Conservation (phyloP, 495 filamentous ascomycete species). For the Margaritispora aquatica region DNA sequence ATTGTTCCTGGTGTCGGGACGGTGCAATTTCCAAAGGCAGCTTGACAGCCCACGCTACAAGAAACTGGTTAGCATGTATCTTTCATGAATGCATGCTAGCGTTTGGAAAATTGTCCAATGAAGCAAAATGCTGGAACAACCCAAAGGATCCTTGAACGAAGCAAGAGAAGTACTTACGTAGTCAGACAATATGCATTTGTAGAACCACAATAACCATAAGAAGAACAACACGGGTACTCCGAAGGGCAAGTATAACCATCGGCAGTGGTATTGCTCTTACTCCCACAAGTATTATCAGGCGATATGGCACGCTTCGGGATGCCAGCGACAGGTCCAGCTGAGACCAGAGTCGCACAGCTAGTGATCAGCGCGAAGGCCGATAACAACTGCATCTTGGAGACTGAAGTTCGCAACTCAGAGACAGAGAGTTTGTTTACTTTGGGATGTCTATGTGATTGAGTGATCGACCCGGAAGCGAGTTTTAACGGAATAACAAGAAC, state of each 20-base stretch:
- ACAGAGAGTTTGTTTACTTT: background rate
- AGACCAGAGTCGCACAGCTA: background rate
- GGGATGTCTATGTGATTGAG: background rate
- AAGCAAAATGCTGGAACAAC: too few species aligned
- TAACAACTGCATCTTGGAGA: conserved; percentile 4
- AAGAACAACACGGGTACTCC: conserved; percentile 11
- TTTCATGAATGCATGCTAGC: too few species aligned
- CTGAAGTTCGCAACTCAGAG: background rate
- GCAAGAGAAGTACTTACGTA: too few species aligned
- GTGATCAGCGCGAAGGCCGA: background rate
- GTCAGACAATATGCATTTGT: conserved; percentile 17
- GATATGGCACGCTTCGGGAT: conserved; percentile 8
- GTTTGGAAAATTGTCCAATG: too few species aligned
- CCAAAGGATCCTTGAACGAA: too few species aligned
- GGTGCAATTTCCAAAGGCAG: conserved; percentile 13
- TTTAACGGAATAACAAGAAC: background rate
- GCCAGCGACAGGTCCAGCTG: background rate
- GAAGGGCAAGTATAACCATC: conserved; percentile 16
- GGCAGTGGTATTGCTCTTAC: conserved; percentile 8
- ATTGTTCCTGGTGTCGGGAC: conserved; percentile 7
- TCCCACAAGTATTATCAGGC: conserved; percentile 18
- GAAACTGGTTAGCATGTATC: too few species aligned
- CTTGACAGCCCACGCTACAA: conserved; percentile 15
- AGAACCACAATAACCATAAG: conserved; percentile 20
- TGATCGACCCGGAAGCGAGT: background rate